These are phyloP conservation scores for Boletus rubescentipes DNA, from an alignment of 768 basidiomycete genomes.

Conservation along the genomic window DNA sequence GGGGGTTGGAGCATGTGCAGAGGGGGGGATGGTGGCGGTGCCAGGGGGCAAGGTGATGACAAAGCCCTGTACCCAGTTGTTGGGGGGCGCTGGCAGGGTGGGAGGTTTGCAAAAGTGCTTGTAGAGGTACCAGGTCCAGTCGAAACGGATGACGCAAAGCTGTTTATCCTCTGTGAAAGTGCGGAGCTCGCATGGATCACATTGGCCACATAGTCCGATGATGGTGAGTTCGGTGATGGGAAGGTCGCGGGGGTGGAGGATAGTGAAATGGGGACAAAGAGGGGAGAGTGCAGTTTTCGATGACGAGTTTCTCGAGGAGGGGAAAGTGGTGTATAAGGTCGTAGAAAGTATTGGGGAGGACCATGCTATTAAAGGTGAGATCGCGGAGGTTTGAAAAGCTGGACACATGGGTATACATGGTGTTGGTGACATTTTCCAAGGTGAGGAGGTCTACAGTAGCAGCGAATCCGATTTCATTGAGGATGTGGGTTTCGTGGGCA, in stretches of 20 bases:
- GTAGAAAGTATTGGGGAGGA: conserved; percentile 38
- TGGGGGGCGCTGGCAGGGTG: background rate
- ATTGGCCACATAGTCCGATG: conserved; percentile 33
- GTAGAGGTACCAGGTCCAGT: conserved; percentile 44
- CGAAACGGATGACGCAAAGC: conserved; percentile 43
- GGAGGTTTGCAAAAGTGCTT: conserved; percentile 21
- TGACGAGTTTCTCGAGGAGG: conserved; percentile 36
- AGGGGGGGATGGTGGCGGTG: background rate
- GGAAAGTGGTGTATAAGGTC: conserved; percentile 38
- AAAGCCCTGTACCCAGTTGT: conserved; percentile 17
- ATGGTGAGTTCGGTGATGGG: conserved; percentile 45
- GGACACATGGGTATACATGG: conserved; percentile 18
- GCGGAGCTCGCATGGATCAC: conserved; percentile 24
- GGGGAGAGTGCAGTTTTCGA: conserved; percentile 41
- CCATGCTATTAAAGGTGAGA: conserved; percentile 37
- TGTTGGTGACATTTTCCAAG: conserved; percentile 7
- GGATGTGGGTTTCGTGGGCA: conserved; percentile 24
- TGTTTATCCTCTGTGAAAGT: conserved; percentile 37
- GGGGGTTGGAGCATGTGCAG: conserved; percentile 12
- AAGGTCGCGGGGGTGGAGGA: conserved; percentile 33
- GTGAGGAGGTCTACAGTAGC: conserved; percentile 24
- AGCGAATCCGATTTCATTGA: conserved; percentile 22
- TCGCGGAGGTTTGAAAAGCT: conserved; percentile 37
- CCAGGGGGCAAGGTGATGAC: conserved; percentile 9
- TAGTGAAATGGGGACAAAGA: conserved; percentile 14